phyloP scores from a whole-genome alignment of 345 rosid genomes.

The Microthlaspi erraticum region DNA sequence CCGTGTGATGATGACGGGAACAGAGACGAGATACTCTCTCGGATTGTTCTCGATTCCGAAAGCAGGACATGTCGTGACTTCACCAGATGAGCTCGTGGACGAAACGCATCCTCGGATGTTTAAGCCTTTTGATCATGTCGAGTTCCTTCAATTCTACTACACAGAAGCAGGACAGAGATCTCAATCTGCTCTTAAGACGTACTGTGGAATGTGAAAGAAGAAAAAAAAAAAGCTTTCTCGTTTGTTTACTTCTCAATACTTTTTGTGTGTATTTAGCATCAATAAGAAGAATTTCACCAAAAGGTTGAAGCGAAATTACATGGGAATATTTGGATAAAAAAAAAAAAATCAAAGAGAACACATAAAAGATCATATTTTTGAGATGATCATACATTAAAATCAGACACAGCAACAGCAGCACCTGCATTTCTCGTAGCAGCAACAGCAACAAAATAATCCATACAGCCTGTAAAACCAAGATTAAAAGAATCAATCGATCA shows the following conservation, averaged over 20 bases:
- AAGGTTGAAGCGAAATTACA: too few species aligned
- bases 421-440: slow-evolving; percentile 28
- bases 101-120: slow-evolving; percentile 58
- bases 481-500: slow-evolving; percentile 13
- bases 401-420: slow-evolving; percentile 43
- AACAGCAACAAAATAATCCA: slow-evolving; percentile 41
- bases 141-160: slow-evolving; percentile 53
- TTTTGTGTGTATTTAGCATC: background rate
- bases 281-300: background rate
- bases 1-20: slow-evolving; percentile 75
- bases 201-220: slow-evolving; percentile 49
- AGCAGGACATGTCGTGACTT: slow-evolving; percentile 49
- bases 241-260: background rate
- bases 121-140: slow-evolving; percentile 62
- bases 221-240: slow-evolving; percentile 4
- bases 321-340: too few species aligned
- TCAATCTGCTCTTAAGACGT: slow-evolving; percentile 49
- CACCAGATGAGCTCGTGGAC: slow-evolving; percentile 64
- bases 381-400: slow-evolving; percentile 15
- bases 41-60: slow-evolving; percentile 66
- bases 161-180: slow-evolving; percentile 52
- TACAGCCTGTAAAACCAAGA: slow-evolving; percentile 27
- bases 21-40: slow-evolving; percentile 56
- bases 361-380: background rate
- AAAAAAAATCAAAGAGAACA: background rate